These are phyloP conservation scores for Aureobasidium subglaciale DNA, from an alignment of 2,329 filamentous ascomycete species.

Conservation along the genomic window DNA sequence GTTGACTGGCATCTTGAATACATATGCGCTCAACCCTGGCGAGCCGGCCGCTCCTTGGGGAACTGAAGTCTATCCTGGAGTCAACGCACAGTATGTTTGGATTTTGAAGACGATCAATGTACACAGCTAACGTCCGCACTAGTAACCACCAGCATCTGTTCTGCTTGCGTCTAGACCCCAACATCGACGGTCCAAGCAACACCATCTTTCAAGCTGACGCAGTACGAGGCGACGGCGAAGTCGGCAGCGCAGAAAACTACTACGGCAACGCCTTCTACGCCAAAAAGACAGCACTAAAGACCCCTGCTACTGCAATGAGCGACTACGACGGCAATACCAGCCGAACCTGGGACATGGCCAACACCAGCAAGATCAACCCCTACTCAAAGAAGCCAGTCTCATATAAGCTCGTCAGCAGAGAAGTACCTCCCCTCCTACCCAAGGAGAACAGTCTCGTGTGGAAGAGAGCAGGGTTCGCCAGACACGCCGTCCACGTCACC, in stretches of 20 bases:
- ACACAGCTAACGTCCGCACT: slow-evolving; percentile 84
- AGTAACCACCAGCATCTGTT: slow-evolving; percentile 89
- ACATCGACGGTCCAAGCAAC: slow-evolving; percentile 78
- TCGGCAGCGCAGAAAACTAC: slow-evolving; percentile 73
- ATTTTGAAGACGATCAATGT: not conserved
- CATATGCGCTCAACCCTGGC: slow-evolving; percentile 74
- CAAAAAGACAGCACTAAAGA: slow-evolving; percentile 72
- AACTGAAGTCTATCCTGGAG: slow-evolving; percentile 81
- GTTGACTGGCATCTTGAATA: slow-evolving; percentile 88
- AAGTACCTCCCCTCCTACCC: slow-evolving; percentile 70
- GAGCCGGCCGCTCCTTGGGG: slow-evolving; percentile 82
- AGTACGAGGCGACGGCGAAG: slow-evolving; percentile 59
- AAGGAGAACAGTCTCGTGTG: slow-evolving; percentile 77
- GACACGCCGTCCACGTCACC: slow-evolving; percentile 82
- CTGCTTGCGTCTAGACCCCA: slow-evolving; percentile 80
- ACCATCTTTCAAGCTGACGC: slow-evolving; percentile 70
- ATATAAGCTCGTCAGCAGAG: slow-evolving; percentile 85
- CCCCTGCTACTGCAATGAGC: slow-evolving; percentile 59
- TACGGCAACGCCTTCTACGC: slow-evolving; percentile 90
- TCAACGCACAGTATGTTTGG: slow-evolving; percentile 55
- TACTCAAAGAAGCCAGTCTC: slow-evolving; percentile 76
- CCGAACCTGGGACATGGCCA: slow-evolving; percentile 85
- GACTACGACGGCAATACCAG: slow-evolving; percentile 76
- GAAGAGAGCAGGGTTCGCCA: slow-evolving; percentile 81
- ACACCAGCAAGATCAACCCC: slow-evolving; percentile 75